Evolutionary conservation across 371 early-diverging fungal species (phyloP), one percentile per base, ranked within the genome.

Genomic region (Mucor piriformis): DNA sequence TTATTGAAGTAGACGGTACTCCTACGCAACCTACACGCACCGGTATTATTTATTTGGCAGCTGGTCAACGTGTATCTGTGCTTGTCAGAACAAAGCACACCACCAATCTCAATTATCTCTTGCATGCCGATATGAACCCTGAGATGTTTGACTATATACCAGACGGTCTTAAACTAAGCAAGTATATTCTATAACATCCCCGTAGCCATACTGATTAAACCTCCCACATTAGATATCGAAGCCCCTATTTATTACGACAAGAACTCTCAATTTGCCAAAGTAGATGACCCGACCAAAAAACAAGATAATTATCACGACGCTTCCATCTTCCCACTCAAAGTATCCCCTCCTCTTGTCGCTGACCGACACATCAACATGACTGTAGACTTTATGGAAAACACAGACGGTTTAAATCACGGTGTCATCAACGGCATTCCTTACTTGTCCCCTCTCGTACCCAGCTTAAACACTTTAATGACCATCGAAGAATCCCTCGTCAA

Each of bases 1-100:
- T 93, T 16, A 89, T 93, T 60, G 93, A 92, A 71, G 79, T 85
- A 16, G 93, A 93, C 49, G 93, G 93, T 46, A 43, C 83, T 21
- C 78, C 83, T 35, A 77, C 83, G 18, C 51, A 82, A 56, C 84
- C 83, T 13, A 79, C 59, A 8, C 66, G 71, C 5, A 81, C 83
- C 18, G 46, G 63, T 3, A 76, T 66, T 44, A 74, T 89, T 52
- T 78, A 81, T 20, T 35, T 90, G 40, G 74, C 85, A 3, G 80
- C 91, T 7, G 90, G 85, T 7, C 89, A 90, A 67, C 85, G 90
- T 43, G 67, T 84, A 32, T 86, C 90, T 2, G 86, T 90, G 15
- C 73, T 90, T 11, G 83, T 90, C 29, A 84, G 74, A 6, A 88
- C 91, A 55, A 87, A 82, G 67, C 67, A 75, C 52, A 74, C 69